A percentile compares a stretch with the other conserved stretches of the same genome.
These are phyloP conservation scores for Aspergillus novoparasiticus DNA, from an alignment of 2,329 filamentous ascomycete species.

Conservation along the genomic window DNA sequence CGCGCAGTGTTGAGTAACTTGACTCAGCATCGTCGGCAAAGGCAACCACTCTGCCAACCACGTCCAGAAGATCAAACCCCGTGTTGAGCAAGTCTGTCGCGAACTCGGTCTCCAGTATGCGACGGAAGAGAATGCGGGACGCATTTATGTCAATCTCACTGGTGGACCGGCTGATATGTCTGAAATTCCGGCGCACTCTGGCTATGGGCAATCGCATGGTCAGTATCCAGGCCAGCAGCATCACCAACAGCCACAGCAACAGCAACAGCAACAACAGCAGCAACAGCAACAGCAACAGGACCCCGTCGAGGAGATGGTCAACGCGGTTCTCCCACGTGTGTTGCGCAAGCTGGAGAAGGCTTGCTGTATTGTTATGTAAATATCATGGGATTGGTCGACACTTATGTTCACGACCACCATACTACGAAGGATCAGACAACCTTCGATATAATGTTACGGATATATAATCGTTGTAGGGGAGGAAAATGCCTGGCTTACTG, in stretches of 20 bases:
- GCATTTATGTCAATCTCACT: slow-evolving; percentile 84
- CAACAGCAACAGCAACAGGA: slow-evolving; percentile 57
- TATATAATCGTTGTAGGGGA: neutral
- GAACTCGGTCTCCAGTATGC: slow-evolving; percentile 80
- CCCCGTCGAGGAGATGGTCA: slow-evolving; percentile 62
- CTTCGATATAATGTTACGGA: neutral
- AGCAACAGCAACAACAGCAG: slow-evolving; percentile 40
- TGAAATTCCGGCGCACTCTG: slow-evolving; percentile 36
- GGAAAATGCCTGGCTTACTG: neutral
- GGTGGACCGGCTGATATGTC: slow-evolving; percentile 65
- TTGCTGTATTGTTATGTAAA: slow-evolving; percentile 77
- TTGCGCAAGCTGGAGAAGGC: slow-evolving; percentile 66
- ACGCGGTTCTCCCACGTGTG: slow-evolving; percentile 62
- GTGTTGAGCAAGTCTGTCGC: slow-evolving; percentile 82
- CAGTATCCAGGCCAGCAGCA: slow-evolving; percentile 43
- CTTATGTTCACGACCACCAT: slow-evolving; percentile 8
- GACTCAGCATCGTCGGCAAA: slow-evolving; percentile 82
- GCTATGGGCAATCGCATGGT: slow-evolving; percentile 49
- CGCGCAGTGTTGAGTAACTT: neutral
- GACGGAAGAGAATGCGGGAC: slow-evolving; percentile 85
- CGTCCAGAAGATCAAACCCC: slow-evolving; percentile 93
- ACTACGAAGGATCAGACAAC: neutral
- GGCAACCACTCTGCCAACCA: slow-evolving; percentile 83
- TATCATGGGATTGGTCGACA: neutral
- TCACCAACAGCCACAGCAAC: slow-evolving; percentile 41